Evolutionary conservation across 2,329 filamentous ascomycete species (phyloP).

Genomic region (Exophiala dermatitidis): DNA sequence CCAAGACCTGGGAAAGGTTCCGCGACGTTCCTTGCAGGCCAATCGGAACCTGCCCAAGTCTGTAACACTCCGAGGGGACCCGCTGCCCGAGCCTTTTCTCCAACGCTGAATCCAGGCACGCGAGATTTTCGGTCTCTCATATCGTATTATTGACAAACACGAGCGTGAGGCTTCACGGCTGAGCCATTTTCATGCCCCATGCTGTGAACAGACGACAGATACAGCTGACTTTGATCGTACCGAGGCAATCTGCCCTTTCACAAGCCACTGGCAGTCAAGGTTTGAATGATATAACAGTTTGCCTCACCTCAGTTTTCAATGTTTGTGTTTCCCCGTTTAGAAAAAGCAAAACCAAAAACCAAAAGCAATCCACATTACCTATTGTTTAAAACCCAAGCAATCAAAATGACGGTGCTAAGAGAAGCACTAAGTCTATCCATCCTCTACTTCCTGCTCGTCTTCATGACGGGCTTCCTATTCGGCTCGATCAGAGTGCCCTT

Average conservation of each 20-base stretch:
- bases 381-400: not conserved
- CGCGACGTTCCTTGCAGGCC: not conserved
- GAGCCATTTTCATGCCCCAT: not conserved
- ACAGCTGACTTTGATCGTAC: not conserved
- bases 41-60: not conserved
- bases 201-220: too few species aligned
- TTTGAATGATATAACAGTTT: not conserved
- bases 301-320: not conserved
- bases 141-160: not conserved
- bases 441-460: slow-evolving; percentile 9
- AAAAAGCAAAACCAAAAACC: not conserved
- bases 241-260: not conserved
- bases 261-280: not conserved
- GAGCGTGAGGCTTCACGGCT: not conserved
- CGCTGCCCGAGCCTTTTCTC: too few species aligned
- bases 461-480: slow-evolving; percentile 5
- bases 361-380: not conserved
- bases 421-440: not conserved
- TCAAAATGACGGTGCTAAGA: not conserved
- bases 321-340: not conserved
- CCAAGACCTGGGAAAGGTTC: not conserved
- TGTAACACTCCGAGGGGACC: too few species aligned
- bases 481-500: slow-evolving; percentile 5
- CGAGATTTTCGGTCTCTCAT: not conserved
- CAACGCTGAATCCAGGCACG: not conserved